Evolutionary conservation across 2,329 filamentous ascomycete species (phyloP).

Genomic region (Aspergillus floridensis): DNA sequence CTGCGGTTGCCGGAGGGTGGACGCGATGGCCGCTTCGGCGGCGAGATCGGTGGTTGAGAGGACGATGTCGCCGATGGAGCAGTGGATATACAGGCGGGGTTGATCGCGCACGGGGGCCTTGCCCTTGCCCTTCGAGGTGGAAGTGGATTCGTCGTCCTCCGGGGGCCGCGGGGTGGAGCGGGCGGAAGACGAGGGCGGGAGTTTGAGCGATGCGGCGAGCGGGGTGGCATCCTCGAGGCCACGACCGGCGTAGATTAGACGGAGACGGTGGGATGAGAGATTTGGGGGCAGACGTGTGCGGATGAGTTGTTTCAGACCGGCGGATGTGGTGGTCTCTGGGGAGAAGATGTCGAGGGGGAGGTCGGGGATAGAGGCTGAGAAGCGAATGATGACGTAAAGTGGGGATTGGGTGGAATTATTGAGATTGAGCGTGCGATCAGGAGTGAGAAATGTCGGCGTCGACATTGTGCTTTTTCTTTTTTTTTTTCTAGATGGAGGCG

Average conservation of each 20-base stretch:
- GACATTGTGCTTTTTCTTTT: conserved; percentile 16
- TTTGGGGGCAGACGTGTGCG: conserved; percentile 65
- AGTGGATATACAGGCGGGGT: conserved; percentile 80
- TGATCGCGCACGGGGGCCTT: conserved; percentile 59
- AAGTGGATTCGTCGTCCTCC: conserved; percentile 13
- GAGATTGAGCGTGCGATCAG: conserved; percentile 8
- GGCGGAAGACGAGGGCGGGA: conserved; percentile 53
- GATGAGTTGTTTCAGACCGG: conserved; percentile 78
- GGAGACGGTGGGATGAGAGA: conserved; percentile 67
- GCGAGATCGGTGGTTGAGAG: conserved; percentile 68
- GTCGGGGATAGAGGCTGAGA: conserved; percentile 81
- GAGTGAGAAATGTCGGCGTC: conserved; percentile 16
- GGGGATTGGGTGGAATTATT: conserved; percentile 13
- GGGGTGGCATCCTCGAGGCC: conserved; percentile 73
- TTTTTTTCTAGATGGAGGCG: neutral
- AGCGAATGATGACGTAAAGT: conserved; percentile 81
- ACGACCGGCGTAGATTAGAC: conserved; percentile 86
- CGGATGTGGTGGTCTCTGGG: conserved; percentile 67
- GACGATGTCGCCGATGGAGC: conserved; percentile 76
- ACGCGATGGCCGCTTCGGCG: conserved; percentile 56
- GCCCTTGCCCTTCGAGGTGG: conserved; percentile 54
- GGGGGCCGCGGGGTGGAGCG: conserved; percentile 21
- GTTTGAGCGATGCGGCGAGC: conserved; percentile 65
- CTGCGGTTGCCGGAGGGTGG: conserved; percentile 26
- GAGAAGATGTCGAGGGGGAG: conserved; percentile 71